These are phyloP conservation scores for Xanthoconium purpureum DNA, from an alignment of 768 basidiomycete species.

Conservation along the genomic window DNA sequence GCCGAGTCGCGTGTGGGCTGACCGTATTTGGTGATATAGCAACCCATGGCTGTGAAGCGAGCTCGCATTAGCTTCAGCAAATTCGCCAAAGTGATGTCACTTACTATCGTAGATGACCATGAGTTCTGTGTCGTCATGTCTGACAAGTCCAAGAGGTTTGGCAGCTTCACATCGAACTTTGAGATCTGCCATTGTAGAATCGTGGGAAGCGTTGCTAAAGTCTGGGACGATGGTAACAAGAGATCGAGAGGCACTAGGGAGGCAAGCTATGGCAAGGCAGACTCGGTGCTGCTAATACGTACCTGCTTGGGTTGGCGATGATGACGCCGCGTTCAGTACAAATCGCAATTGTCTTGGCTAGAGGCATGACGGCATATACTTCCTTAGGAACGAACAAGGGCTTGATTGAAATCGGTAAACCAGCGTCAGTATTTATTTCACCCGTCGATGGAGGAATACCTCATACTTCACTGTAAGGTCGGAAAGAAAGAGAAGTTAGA, in stretches of 20 bases:
- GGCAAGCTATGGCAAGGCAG: not conserved
- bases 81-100: conserved; percentile 19
- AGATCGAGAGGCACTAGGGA: conserved; percentile 40
- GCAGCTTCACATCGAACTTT: conserved; percentile 56
- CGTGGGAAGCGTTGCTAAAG: conserved; percentile 40
- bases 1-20: conserved; percentile 55
- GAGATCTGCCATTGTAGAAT: conserved; percentile 45
- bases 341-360: conserved; percentile 63
- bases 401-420: conserved; percentile 34
- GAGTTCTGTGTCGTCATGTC: conserved; percentile 51
- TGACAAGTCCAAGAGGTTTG: conserved; percentile 67
- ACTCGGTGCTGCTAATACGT: conserved; percentile 20
- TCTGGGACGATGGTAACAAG: conserved; percentile 56
- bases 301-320: conserved; percentile 70
- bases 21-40: conserved; percentile 72
- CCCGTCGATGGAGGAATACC: not conserved
- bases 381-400: conserved; percentile 71
- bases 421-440: not conserved
- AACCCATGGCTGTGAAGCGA: conserved; percentile 59
- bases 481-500: conserved; percentile 43
- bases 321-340: conserved; percentile 63
- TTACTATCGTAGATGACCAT: conserved; percentile 74
- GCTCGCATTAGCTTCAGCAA: not conserved
- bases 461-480: conserved; percentile 64
- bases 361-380: conserved; percentile 54